These are phyloP conservation scores for Phialemoniopsis sp. DNA, from an alignment of 2,329 filamentous ascomycete genomes.

Conservation along the genomic window DNA sequence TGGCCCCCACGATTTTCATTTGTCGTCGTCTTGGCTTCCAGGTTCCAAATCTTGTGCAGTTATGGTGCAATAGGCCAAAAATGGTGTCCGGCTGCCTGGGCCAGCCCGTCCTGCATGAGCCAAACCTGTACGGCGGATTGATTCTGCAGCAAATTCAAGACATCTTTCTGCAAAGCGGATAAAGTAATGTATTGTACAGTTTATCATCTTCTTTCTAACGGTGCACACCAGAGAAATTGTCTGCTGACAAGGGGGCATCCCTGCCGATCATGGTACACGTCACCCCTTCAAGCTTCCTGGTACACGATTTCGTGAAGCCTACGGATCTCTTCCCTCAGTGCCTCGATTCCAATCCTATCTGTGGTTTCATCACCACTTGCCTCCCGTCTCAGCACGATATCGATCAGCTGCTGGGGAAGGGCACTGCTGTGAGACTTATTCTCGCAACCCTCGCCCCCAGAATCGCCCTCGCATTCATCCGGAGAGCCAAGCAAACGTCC, in stretches of 20 bases:
- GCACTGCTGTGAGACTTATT: not conserved
- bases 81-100: too few species aligned
- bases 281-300: not conserved
- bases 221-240: not conserved
- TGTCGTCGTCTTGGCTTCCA: too few species aligned
- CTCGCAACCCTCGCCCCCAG: slow-evolving; percentile 1
- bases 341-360: slow-evolving; percentile 1
- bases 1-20: too few species aligned
- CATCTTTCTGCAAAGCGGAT: not conserved
- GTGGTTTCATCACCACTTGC: not conserved
- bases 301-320: slow-evolving; percentile 1
- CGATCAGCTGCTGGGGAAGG: not conserved
- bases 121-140: not conserved
- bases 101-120: too few species aligned
- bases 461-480: slow-evolving; percentile 1
- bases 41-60: too few species aligned
- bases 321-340: slow-evolving; percentile 2
- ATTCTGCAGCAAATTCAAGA: not conserved
- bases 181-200: slow-evolving; percentile 1
- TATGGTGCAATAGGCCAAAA: too few species aligned
- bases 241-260: not conserved
- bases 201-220: not conserved
- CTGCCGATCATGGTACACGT: not conserved
- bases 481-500: slow-evolving; percentile 1
- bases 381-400: slow-evolving; percentile 2